Percentiles rank a stretch among this genome's conserved stretches.
Conservation (phyloP, 2,329 filamentous ascomycete species). For the Daldinia eschscholtzii region DNA sequence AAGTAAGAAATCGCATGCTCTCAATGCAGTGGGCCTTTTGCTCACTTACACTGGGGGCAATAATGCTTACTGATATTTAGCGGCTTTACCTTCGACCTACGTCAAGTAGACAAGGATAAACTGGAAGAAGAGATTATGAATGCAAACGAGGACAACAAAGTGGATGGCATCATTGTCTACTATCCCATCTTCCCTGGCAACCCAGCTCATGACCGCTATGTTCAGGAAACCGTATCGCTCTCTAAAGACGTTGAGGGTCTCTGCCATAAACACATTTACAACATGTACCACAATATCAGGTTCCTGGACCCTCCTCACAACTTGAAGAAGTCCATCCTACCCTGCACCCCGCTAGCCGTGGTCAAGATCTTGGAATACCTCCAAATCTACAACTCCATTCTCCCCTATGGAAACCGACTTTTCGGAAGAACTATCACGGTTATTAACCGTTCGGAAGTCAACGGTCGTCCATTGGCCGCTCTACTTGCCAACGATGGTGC, state of each 20-base stretch:
- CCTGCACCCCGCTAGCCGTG: conserved; percentile 94
- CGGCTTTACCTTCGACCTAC: conserved; percentile 90
- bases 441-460: conserved; percentile 96
- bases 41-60: conserved; percentile 25
- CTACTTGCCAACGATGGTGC: conserved; percentile 96
- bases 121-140: conserved; percentile 90
- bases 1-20: conserved; percentile 73
- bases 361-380: conserved; percentile 98
- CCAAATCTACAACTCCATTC: conserved; percentile 94
- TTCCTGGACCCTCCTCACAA: conserved; percentile 86
- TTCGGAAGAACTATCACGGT: conserved; percentile 96
- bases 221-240: conserved; percentile 92
- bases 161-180: conserved; percentile 97
- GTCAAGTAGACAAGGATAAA: conserved; percentile 84
- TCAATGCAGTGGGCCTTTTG: conserved; percentile 17
- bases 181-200: conserved; percentile 92
- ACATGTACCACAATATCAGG: conserved; percentile 99
- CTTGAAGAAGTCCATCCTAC: conserved; percentile 89
- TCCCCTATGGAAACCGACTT: conserved; percentile 91
- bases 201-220: conserved; percentile 89
- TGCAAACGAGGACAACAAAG: conserved; percentile 81
- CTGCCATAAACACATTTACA: conserved; percentile 93
- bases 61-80: conserved; percentile 59
- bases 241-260: conserved; percentile 96
- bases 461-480: conserved; percentile 91